Conservation (phyloP, 192 early-diverging fungal species). For the Mortierella alpina region DNA sequence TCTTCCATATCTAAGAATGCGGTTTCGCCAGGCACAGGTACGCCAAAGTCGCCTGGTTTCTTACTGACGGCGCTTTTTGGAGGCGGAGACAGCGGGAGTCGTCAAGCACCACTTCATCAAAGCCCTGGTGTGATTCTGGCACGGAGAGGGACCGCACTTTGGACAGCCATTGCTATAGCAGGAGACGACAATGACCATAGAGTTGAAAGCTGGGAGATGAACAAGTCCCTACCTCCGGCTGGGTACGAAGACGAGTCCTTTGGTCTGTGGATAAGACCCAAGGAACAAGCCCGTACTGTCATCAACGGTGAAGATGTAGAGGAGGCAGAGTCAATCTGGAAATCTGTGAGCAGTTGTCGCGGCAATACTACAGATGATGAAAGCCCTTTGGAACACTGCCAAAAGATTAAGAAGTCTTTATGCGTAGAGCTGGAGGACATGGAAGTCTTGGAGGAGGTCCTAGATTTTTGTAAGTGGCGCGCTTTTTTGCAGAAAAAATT, state of each 20-base stretch:
- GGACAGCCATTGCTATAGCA: too few species aligned
- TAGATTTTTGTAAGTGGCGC: conserved; percentile 36
- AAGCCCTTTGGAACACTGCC: neutral
- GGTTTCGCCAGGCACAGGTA: too few species aligned
- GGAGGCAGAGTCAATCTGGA: conserved; percentile 5
- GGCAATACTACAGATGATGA: neutral
- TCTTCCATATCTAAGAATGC: conserved; percentile 8
- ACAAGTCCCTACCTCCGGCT: conserved; percentile 19
- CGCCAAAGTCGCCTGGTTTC: too few species aligned
- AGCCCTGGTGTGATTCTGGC: too few species aligned
- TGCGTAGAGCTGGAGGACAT: conserved; percentile 35
- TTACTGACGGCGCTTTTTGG: too few species aligned
- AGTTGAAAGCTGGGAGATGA: conserved; percentile 25
- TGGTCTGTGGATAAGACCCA: conserved; percentile 40
- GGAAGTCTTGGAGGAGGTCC: conserved; percentile 32
- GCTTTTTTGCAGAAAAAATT: neutral
- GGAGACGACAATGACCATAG: neutral
- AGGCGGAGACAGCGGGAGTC: neutral
- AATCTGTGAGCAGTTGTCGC: neutral
- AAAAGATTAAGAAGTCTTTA: conserved; percentile 5
- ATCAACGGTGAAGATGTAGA: conserved; percentile 39
- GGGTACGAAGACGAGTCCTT: conserved; percentile 40
- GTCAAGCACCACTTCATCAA: neutral
- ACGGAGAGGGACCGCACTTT: too few species aligned
- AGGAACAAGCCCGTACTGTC: conserved; percentile 11